Base-by-base conservation (phyloP, 139 green algal species). In the Pleodorina starrii region DNA sequence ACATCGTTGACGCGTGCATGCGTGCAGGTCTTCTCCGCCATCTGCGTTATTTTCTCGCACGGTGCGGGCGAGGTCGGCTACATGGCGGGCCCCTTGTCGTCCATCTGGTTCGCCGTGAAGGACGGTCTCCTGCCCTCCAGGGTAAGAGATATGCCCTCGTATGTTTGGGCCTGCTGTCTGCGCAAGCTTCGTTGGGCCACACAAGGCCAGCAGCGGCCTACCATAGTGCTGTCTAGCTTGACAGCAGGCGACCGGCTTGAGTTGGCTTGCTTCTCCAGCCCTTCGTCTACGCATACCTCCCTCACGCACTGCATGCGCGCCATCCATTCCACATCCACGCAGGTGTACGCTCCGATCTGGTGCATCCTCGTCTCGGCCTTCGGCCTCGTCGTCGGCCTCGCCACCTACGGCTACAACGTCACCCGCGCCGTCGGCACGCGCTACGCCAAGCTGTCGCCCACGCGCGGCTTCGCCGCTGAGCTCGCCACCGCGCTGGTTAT, bases 321-420 rank as follows among this genome's bases (percentile, higher is more conserved):
- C n/a, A n/a, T n/a, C n/a, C n/a, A n/a, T n/a, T n/a, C n/a, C n/a
- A n/a, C n/a, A n/a, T n/a, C n/a, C n/a, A n/a, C n/a, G n/a, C n/a
- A n/a, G n/a, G n/a, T n/a, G n/a, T n/a, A n/a, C 3, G 85, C 91
- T 0, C 90, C 87, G 40, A 89, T 94, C 77, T 96, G 93, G 93
- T 91, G 93, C 75, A 76, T 96, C 27, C 16, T 94, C 25, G 90
- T 95, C 17, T 89, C 85, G 35, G 95, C 91, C 19, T 4, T 92
- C 0, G 92, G 91, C 42, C 93, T 96, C 57, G 92, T 96, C n/a
- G 57, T 95, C 14, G 94, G 94, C 4, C 89, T 96, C 38, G 93
- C 91, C n/a, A 95, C 93, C 35, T 96, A 96, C 73, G 91, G 90
- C 48, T 96, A 96, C 93, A 94, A 96, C 38, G 94, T 97, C 23